Evolutionary conservation across 768 basidiomycete genomes (phyloP).

Genomic region (Mrakia blollopis): DNA sequence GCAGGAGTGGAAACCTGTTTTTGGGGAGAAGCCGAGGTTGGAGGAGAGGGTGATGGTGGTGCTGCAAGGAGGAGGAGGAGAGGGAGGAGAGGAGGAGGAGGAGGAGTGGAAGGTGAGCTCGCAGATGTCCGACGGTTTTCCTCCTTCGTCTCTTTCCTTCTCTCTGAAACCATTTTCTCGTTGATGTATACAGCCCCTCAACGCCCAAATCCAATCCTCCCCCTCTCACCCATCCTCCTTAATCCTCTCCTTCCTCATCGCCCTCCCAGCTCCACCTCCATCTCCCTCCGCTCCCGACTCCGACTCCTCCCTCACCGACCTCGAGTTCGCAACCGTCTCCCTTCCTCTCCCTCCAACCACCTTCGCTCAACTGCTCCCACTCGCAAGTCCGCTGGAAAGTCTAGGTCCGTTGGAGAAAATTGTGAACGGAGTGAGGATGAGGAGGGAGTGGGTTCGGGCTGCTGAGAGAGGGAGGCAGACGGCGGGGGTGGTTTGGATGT

Average conservation of each 20-base stretch:
- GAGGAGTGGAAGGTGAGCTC: slow-evolving; percentile 15
- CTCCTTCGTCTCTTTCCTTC: neutral
- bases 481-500: neutral
- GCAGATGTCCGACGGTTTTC: neutral
- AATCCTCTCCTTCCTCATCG: neutral
- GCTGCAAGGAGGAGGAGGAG: neutral
- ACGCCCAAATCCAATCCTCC: neutral
- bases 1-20: neutral
- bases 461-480: neutral
- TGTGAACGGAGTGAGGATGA: neutral
- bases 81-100: neutral
- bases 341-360: neutral
- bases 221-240: neutral
- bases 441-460: neutral
- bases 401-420: neutral
- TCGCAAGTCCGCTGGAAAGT: neutral
- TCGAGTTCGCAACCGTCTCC: neutral
- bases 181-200: slow-evolving; percentile 2
- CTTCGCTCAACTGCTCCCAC: neutral
- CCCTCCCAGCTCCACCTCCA: neutral
- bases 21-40: neutral
- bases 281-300: neutral
- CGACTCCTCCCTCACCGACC: neutral
- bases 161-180: neutral
- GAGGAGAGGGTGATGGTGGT: neutral